Evolutionary conservation across 2,329 filamentous ascomycete genomes (phyloP).

Genomic region (Byssothecium circinans): DNA sequence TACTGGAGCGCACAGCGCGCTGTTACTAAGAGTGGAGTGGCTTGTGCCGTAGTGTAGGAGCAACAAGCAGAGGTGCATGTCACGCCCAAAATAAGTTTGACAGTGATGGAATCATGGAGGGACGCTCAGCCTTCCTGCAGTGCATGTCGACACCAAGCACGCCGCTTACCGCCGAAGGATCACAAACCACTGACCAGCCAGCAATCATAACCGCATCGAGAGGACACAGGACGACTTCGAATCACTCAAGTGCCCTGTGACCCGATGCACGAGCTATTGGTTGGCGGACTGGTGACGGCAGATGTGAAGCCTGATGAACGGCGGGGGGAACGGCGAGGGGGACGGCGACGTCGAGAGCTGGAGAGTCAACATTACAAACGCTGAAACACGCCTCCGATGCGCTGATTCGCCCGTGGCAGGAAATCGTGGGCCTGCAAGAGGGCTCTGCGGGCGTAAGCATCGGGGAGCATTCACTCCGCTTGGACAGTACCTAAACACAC

Average conservation of each 20-base stretch:
- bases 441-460: slow-evolving; percentile 28
- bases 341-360: slow-evolving; percentile 2
- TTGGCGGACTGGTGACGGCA: slow-evolving; percentile 3
- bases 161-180: slow-evolving; percentile 32
- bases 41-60: slow-evolving; percentile 22
- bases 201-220: slow-evolving; percentile 7
- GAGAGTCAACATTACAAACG: slow-evolving; percentile 2
- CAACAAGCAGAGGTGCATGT: slow-evolving; percentile 9
- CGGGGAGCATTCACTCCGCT: slow-evolving; percentile 36
- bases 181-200: slow-evolving; percentile 13
- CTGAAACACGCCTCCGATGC: slow-evolving; percentile 9
- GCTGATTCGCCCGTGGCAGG: slow-evolving; percentile 26
- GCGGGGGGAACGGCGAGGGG: not conserved
- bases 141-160: slow-evolving; percentile 15
- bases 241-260: too few species aligned
- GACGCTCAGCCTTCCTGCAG: slow-evolving; percentile 36
- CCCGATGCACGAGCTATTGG: slow-evolving; percentile 17
- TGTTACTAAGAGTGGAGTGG: slow-evolving; percentile 37
- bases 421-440: slow-evolving; percentile 21
- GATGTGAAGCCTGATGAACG: slow-evolving; percentile 1
- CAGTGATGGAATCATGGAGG: slow-evolving; percentile 20
- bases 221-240: slow-evolving; percentile 5
- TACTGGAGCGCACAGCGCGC: slow-evolving; percentile 13
- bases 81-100: slow-evolving; percentile 33
- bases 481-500: too few species aligned